phyloP scores from a whole-genome alignment of 768 basidiomycete genomes.

The Tricholoma flavovirens region DNA sequence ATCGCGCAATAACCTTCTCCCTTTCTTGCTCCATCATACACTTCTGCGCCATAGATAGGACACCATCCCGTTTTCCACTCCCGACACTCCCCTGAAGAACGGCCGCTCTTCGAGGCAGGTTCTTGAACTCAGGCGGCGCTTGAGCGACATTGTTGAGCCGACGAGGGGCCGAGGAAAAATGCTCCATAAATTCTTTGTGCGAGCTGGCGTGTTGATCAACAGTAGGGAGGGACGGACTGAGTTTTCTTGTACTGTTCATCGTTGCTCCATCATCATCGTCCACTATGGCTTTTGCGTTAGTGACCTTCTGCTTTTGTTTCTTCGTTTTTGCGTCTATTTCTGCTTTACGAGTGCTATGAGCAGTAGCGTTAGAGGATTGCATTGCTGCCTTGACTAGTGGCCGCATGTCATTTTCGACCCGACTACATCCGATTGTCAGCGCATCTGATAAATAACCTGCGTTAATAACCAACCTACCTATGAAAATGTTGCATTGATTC shows the following conservation, averaged over 20 bases:
- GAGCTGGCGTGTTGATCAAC: conserved; percentile 20
- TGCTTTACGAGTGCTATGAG: conserved; percentile 40
- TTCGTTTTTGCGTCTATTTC: conserved; percentile 27
- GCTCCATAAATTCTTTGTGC: conserved; percentile 44
- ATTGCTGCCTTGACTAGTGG: conserved; percentile 58
- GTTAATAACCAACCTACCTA: conserved; percentile 36
- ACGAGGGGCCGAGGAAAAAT: conserved; percentile 51
- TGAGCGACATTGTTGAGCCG: conserved; percentile 29
- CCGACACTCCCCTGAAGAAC: conserved; percentile 13
- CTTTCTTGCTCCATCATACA: conserved; percentile 73
- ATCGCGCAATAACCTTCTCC: conserved; percentile 59
- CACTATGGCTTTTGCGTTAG: conserved; percentile 8
- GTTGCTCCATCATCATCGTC: conserved; percentile 12
- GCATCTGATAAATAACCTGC: neutral
- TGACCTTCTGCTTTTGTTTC: conserved; percentile 16
- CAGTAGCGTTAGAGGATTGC: conserved; percentile 46
- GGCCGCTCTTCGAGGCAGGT: conserved; percentile 32
- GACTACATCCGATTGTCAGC: conserved; percentile 31
- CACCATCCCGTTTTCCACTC: conserved; percentile 33
- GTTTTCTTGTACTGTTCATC: conserved; percentile 3
- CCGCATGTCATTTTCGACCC: conserved; percentile 70
- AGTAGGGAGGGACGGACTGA: conserved; percentile 4
- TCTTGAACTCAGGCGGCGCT: conserved; percentile 24
- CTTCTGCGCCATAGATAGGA: conserved; percentile 71
- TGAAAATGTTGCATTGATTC: conserved; percentile 78